These are phyloP conservation scores for Septoria petroselini DNA, from an alignment of 2,329 filamentous ascomycete species.

Conservation along the genomic window DNA sequence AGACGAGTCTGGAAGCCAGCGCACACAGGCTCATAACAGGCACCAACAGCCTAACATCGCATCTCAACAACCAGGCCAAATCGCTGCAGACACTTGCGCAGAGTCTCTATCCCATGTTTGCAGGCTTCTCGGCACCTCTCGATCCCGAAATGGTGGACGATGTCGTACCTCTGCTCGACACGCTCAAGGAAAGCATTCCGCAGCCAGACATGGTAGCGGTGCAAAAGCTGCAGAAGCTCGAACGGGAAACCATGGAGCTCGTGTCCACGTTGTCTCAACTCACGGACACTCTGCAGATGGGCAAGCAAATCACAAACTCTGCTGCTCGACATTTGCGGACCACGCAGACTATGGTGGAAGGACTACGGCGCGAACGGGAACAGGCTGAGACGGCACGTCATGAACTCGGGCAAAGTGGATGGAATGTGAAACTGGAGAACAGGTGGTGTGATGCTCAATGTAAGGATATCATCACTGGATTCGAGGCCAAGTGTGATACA, in stretches of 20 bases:
- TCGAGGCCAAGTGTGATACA: slow-evolving; percentile 82
- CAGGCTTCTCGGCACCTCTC: slow-evolving; percentile 57
- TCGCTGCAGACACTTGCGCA: slow-evolving; percentile 71
- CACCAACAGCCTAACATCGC: slow-evolving; percentile 58
- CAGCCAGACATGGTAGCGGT: slow-evolving; percentile 63
- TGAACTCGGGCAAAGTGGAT: slow-evolving; percentile 77
- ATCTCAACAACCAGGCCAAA: slow-evolving; percentile 71
- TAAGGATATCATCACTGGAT: slow-evolving; percentile 82
- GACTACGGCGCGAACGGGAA: slow-evolving; percentile 80
- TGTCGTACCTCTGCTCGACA: slow-evolving; percentile 64
- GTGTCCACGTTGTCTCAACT: slow-evolving; percentile 79
- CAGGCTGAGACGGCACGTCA: slow-evolving; percentile 74
- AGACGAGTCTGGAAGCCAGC: slow-evolving; percentile 36
- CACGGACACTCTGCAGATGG: slow-evolving; percentile 91
- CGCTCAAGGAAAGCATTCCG: slow-evolving; percentile 65
- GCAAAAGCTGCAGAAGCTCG: slow-evolving; percentile 64
- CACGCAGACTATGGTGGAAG: slow-evolving; percentile 79
- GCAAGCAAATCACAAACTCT: slow-evolving; percentile 77
- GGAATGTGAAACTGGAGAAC: slow-evolving; percentile 71
- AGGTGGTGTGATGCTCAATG: slow-evolving; percentile 83
- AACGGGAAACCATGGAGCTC: slow-evolving; percentile 65
- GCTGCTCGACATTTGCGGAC: slow-evolving; percentile 76
- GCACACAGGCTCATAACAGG: slow-evolving; percentile 37
- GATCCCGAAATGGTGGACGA: slow-evolving; percentile 66
- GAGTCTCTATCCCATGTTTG: slow-evolving; percentile 58